Conservation (phyloP, 2,329 filamentous ascomycete species). For the Apiospora rasikravindrae region DNA sequence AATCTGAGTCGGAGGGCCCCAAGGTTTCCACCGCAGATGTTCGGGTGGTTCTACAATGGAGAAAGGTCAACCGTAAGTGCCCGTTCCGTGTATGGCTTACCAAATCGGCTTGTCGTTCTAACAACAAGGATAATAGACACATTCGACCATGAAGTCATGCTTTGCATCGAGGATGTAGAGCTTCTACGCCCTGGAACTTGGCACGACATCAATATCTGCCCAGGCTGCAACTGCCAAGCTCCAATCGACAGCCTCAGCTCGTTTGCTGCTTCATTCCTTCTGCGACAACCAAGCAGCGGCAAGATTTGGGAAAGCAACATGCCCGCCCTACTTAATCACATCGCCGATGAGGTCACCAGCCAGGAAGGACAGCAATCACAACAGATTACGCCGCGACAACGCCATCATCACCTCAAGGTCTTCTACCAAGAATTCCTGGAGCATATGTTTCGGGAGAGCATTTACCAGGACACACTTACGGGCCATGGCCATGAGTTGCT, state of each 20-base stretch:
- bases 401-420: neutral
- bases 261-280: neutral
- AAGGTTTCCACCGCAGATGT: neutral
- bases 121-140: neutral
- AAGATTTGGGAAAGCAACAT: neutral
- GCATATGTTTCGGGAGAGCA: no score
- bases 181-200: neutral
- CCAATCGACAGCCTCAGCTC: neutral
- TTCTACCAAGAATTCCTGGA: neutral
- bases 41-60: neutral
- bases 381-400: neutral
- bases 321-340: neutral
- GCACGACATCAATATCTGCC: neutral
- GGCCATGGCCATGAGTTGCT: neutral
- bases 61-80: neutral
- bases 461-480: no score
- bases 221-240: neutral
- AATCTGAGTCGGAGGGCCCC: neutral
- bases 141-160: neutral
- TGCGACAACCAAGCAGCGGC: neutral
- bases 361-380: neutral
- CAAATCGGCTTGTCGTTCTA: neutral
- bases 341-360: neutral
- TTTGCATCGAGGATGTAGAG: neutral
- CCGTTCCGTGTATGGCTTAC: neutral